These are phyloP conservation scores for Colletotrichum trifolii DNA, from an alignment of 2,329 filamentous ascomycete species.

Conservation along the genomic window DNA sequence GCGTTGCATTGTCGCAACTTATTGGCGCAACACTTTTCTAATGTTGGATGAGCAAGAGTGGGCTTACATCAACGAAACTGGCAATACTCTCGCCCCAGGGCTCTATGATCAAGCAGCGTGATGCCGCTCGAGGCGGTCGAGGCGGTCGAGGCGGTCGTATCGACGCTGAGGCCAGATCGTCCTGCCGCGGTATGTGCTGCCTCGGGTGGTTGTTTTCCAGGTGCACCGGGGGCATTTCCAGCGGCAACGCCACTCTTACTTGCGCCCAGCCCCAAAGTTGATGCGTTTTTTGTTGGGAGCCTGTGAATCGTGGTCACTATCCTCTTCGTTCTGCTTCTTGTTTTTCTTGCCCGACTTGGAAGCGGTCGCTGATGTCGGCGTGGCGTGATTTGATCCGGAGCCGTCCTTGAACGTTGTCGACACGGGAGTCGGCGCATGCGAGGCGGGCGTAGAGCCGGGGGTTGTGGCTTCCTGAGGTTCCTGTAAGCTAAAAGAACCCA, in stretches of 20 bases:
- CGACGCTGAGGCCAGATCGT: too few species aligned
- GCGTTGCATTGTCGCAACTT: background rate
- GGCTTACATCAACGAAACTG: too few species aligned
- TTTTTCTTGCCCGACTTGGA: conserved; percentile 59
- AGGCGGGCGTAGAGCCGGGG: conserved; percentile 56
- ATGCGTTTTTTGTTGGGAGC: conserved; percentile 66
- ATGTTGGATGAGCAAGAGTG: too few species aligned
- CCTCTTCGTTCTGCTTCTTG: conserved; percentile 61
- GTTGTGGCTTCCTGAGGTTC: conserved; percentile 54
- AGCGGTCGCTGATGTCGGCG: conserved; percentile 64
- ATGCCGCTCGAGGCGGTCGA: too few species aligned
- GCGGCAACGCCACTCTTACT: conserved; percentile 44
- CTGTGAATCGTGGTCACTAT: conserved; percentile 70
- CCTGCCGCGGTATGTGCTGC: too few species aligned
- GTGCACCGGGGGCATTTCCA: background rate
- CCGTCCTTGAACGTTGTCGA: conserved; percentile 64
- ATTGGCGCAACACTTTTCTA: too few species aligned
- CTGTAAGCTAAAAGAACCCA: conserved; percentile 2
- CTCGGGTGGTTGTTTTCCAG: background rate
- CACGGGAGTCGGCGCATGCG: conserved; percentile 65
- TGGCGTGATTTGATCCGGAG: conserved; percentile 61
- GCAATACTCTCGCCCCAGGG: too few species aligned
- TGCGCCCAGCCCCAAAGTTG: conserved; percentile 66
- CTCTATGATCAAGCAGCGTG: too few species aligned
- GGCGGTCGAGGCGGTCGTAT: too few species aligned